These are phyloP conservation scores for Blepharisma stoltei DNA, from an alignment of 73 alveolate species.

Conservation along the genomic window DNA sequence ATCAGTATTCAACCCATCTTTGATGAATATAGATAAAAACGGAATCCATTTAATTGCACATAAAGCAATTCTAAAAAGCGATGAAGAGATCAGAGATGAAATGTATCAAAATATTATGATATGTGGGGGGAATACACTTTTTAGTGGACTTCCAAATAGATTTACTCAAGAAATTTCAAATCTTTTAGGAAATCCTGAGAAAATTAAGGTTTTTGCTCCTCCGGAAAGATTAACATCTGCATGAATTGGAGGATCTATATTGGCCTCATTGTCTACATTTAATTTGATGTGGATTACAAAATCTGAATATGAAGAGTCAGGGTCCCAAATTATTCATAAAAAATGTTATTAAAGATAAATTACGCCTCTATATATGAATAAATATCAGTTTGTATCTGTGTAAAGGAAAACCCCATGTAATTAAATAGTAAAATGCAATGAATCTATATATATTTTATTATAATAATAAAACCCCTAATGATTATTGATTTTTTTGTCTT, in stretches of 20 bases:
- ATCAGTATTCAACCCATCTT: conserved; percentile 53
- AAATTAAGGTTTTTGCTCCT: conserved; percentile 79
- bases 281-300: conserved; percentile 84
- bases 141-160: conserved; percentile 81
- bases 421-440: no score
- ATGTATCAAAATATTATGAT: conserved; percentile 73
- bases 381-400: no score
- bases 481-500: no score
- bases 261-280: conserved; percentile 69
- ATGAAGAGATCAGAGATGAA: conserved; percentile 68
- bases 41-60: conserved; percentile 80
- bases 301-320: conserved; percentile 71
- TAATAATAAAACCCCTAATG: no score
- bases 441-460: no score
- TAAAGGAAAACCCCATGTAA: no score
- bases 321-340: conserved; percentile 69
- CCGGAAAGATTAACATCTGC: conserved; percentile 69
- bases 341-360: conserved; percentile 69
- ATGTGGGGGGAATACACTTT: conserved; percentile 89
- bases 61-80: conserved; percentile 79
- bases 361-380: no score
- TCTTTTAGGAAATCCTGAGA: conserved; percentile 68
- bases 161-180: conserved; percentile 67
- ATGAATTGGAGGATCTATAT: conserved; percentile 86
- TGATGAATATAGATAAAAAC: conserved; percentile 47